Base-by-base conservation (phyloP, 352 stramenopile genomes). In the Pythium brassicae region DNA sequence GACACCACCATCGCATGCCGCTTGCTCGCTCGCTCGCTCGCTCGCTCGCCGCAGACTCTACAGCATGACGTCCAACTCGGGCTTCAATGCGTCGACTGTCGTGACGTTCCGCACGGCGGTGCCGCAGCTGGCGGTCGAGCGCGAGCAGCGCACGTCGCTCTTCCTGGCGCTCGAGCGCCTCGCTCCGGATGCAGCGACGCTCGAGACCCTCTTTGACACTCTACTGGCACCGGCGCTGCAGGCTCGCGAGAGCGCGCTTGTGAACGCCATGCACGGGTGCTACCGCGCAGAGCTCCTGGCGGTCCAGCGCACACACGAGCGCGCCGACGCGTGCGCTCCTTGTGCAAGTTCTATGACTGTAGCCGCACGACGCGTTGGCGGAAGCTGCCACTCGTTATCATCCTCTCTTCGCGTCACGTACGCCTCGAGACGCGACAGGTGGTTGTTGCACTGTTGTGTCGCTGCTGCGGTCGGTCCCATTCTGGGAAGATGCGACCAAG, bases 191-290 rank as follows among this genome's bases (percentile, higher is more conserved):
- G 17, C 37, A 2, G 22, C 52, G 20, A 23, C 52, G n/a, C 42
- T 48, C 11, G 42, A 48, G 7, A 5, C 25, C 19, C 89, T 83
- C 59, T 87, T 91, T 50, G 62, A 76, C 19, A 23, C 37, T 0
- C 53, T 59, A 29, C 59, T 91, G 7, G 71, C 74, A 23, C 58
- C 53, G 0, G 66, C 72, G 55, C 74, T 91, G 59, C 81, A 89
- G 44, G 47, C 63, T 23, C 74, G 80, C 7, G 80, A 91, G 57
- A 75, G 70, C 7, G 27, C 67, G 20, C 60, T 80, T 20, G 70
- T 88, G 20, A 87, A 86, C 58, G 68, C 67, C 9, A 77, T 91
- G 37, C 76, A 82, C 43, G 75, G 79, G 27, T 85, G 76, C 34
- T 62, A 80, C 14, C 63, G 72, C 35, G 57, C 70, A 17, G 74